phyloP scores from a whole-genome alignment of 805 yeast species.

The Diddensiella santjacobensis region DNA sequence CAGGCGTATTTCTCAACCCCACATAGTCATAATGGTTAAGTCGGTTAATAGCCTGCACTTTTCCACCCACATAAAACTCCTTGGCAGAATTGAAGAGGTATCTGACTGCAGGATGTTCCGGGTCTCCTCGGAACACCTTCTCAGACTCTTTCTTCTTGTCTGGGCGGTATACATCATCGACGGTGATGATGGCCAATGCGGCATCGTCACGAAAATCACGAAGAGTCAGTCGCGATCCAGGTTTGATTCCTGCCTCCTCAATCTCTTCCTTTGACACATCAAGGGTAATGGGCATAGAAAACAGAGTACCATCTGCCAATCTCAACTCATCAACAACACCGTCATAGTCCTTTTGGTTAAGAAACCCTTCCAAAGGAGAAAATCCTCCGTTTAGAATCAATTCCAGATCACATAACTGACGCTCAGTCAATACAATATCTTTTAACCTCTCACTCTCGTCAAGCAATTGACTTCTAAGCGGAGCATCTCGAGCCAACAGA shows the following conservation, averaged over 20 bases:
- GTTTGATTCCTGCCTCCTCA: conserved; percentile 36
- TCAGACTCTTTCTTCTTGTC: conserved; percentile 76
- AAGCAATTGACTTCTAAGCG: conserved; percentile 52
- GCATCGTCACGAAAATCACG: conserved; percentile 78
- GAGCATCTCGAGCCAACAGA: conserved; percentile 73
- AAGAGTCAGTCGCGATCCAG: conserved; percentile 64
- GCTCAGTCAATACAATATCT: conserved; percentile 57
- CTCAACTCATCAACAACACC: conserved; percentile 66
- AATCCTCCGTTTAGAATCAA: conserved; percentile 91
- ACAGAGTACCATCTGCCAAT: conserved; percentile 68
- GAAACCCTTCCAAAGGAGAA: conserved; percentile 76
- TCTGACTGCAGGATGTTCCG: conserved; percentile 89
- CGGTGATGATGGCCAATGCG: conserved; percentile 75
- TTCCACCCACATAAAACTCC: conserved; percentile 85
- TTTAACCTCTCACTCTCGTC: conserved; percentile 52
- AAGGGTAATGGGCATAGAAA: conserved; percentile 91
- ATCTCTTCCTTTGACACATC: conserved; percentile 61
- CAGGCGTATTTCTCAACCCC: conserved; percentile 83
- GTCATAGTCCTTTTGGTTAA: conserved; percentile 63
- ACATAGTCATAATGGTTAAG: conserved; percentile 90
- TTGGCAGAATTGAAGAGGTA: conserved; percentile 72
- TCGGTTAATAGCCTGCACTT: conserved; percentile 73
- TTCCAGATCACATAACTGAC: conserved; percentile 92
- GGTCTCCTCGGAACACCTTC: conserved; percentile 91
- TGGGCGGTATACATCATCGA: conserved; percentile 76